Conservation (phyloP, 352 stramenopile species). For the Globisporangium mamillatum region DNA sequence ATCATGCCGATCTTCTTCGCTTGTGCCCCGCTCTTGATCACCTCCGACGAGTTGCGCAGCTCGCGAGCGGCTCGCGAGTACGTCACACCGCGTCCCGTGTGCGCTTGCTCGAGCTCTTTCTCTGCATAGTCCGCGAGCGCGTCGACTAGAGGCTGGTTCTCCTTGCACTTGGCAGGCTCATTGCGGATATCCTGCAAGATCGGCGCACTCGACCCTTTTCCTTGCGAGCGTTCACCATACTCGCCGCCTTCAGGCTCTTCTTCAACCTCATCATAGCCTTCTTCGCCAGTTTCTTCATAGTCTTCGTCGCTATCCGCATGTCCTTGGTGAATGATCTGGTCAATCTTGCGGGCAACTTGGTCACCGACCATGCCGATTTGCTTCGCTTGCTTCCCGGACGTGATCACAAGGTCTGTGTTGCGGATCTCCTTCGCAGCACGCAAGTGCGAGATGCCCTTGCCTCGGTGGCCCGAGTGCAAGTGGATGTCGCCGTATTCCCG, state of each 20-base stretch:
- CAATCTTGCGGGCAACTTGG: constrained; percentile 57
- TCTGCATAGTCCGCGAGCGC: constrained; percentile 59
- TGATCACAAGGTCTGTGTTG: constrained; percentile 47
- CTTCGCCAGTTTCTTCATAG: constrained; percentile 59
- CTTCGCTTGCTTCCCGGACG: constrained; percentile 43
- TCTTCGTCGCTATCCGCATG: constrained; percentile 68
- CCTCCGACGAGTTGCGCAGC: constrained; percentile 38
- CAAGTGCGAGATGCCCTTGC: constrained; percentile 75
- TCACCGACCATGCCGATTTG: constrained; percentile 63
- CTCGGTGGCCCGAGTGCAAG: constrained; percentile 54
- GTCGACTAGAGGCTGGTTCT: constrained; percentile 69
- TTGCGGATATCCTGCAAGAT: constrained; percentile 50
- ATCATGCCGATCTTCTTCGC: constrained; percentile 55
- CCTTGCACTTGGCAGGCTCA: constrained; percentile 31
- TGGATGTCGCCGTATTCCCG: constrained; percentile 74
- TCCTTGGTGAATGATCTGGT: constrained; percentile 69
- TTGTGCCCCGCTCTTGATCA: constrained; percentile 48
- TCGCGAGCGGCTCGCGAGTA: constrained; percentile 62
- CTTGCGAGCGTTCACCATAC: constrained; percentile 13
- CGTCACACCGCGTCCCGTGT: constrained; percentile 61
- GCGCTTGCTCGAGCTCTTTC: constrained; percentile 36
- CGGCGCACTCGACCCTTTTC: constrained; percentile 24
- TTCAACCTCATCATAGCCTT: constrained; percentile 28
- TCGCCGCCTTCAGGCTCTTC: constrained; percentile 16
- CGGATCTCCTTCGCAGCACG: constrained; percentile 62